Evolutionary conservation across 257 asterid species (phyloP).

Genomic region (Solanum megistacrolobum): DNA sequence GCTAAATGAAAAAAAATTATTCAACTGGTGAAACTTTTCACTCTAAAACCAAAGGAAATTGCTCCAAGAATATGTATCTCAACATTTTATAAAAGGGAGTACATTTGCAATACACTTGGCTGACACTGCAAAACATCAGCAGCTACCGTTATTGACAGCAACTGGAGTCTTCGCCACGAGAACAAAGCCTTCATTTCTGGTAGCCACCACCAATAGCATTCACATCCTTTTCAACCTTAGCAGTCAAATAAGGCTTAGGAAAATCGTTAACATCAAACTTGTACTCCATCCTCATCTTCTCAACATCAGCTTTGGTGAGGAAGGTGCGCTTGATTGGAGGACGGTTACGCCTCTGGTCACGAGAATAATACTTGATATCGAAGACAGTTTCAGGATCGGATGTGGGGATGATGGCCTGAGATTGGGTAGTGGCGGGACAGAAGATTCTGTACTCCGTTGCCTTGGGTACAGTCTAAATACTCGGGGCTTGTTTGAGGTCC

Average conservation of each 20-base stretch:
- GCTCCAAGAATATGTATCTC: not conserved
- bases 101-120: not conserved
- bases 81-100: not conserved
- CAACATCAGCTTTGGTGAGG: constrained; percentile 67
- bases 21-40: not conserved
- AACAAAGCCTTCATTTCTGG: constrained; percentile 40
- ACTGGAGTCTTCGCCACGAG: not conserved
- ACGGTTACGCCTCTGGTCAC: constrained; percentile 90
- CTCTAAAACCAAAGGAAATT: not conserved
- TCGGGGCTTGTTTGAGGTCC: constrained; percentile 70
- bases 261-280: constrained; percentile 55
- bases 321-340: constrained; percentile 69
- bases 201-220: constrained; percentile 71
- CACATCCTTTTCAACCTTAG: constrained; percentile 43
- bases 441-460: constrained; percentile 76
- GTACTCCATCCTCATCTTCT: constrained; percentile 65
- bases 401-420: constrained; percentile 56
- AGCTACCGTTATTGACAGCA: not conserved
- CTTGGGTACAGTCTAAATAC: constrained; percentile 38
- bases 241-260: constrained; percentile 66
- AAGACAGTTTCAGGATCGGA: constrained; percentile 76
- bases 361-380: constrained; percentile 83
- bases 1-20: not conserved
- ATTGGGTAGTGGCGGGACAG: constrained; percentile 67
- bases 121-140: not conserved